A percentile compares a stretch with the other conserved stretches of the same genome.
Evolutionary conservation across 2,329 filamentous ascomycete genomes (phyloP).

Genomic region (Pseudocercospora pini-densiflorae): DNA sequence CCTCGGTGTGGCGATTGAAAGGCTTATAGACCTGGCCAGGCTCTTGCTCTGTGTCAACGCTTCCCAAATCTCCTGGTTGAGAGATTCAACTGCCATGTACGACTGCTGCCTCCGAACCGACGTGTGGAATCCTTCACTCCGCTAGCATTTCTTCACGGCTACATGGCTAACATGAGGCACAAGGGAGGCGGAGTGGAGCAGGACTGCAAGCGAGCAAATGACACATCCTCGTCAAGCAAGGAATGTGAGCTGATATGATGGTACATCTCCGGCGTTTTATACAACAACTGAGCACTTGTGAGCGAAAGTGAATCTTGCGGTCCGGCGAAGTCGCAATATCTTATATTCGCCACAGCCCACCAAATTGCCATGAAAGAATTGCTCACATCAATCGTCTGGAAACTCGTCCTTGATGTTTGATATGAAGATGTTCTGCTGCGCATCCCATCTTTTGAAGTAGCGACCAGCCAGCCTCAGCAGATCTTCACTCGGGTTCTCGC

Average conservation of each 20-base stretch:
- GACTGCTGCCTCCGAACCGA: no score
- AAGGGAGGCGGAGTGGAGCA: background rate
- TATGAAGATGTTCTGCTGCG: slow-evolving; percentile 68
- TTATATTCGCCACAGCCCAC: no score
- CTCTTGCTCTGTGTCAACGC: background rate
- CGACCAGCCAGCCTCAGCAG: slow-evolving; percentile 76
- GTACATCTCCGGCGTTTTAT: no score
- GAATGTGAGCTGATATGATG: background rate
- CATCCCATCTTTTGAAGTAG: slow-evolving; percentile 87
- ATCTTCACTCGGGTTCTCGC: slow-evolving; percentile 53
- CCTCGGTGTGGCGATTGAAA: background rate
- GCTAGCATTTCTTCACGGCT: background rate
- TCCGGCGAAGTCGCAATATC: no score
- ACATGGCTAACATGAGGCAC: background rate
- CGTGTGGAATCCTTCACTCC: no score
- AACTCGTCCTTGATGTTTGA: slow-evolving; percentile 84
- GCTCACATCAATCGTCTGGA: slow-evolving; percentile 70
- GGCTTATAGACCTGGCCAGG: background rate
- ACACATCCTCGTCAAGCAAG: background rate
- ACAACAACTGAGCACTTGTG: no score
- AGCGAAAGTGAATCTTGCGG: no score
- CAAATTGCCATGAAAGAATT: background rate
- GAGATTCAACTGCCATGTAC: background rate
- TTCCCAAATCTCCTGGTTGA: no score
- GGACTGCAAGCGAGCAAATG: background rate